phyloP scores from a whole-genome alignment of 1,139 yeast genomes.

The Pichia sp. region DNA sequence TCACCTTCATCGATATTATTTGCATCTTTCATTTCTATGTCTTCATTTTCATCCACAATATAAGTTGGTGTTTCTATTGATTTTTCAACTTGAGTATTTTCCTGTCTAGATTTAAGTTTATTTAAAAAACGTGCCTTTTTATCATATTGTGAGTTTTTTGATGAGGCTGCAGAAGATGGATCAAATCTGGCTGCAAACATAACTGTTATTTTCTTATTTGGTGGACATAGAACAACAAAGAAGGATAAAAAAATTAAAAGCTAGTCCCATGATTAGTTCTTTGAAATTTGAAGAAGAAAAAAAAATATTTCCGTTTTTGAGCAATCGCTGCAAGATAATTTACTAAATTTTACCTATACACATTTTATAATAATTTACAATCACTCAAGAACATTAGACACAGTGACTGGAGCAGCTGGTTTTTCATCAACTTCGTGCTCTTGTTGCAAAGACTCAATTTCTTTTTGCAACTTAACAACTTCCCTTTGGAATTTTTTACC shows the following conservation, averaged over 20 bases:
- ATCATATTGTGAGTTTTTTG: slow-evolving; percentile 5
- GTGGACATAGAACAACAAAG: neutral
- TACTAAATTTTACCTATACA: too few relatives aligned
- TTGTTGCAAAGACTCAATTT: slow-evolving; percentile 51
- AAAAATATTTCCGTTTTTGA: too few relatives aligned
- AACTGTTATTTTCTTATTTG: neutral
- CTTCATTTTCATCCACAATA: slow-evolving; percentile 15
- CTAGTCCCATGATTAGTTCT: too few relatives aligned
- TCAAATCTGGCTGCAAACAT: slow-evolving; percentile 67
- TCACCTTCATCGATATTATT: slow-evolving; percentile 13
- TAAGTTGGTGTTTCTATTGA: neutral
- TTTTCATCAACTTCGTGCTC: neutral
- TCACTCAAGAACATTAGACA: slow-evolving; percentile 1
- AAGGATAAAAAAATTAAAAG: neutral
- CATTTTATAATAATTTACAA: too few relatives aligned
- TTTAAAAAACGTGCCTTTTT: slow-evolving; percentile 4
- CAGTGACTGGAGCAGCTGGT: neutral
- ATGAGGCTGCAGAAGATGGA: slow-evolving; percentile 39
- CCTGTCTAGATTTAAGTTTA: slow-evolving; percentile 2
- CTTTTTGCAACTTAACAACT: slow-evolving; percentile 61
- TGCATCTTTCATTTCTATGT: neutral
- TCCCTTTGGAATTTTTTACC: slow-evolving; percentile 85
- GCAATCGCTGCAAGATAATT: too few relatives aligned
- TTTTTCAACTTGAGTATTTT: slow-evolving; percentile 5
- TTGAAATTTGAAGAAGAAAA: too few relatives aligned